A percentile compares a stretch with the other conserved stretches of the same genome.
These are phyloP conservation scores for Fusarium neocosmosporiellum DNA, from an alignment of 2,329 filamentous ascomycete genomes.

Conservation along the genomic window DNA sequence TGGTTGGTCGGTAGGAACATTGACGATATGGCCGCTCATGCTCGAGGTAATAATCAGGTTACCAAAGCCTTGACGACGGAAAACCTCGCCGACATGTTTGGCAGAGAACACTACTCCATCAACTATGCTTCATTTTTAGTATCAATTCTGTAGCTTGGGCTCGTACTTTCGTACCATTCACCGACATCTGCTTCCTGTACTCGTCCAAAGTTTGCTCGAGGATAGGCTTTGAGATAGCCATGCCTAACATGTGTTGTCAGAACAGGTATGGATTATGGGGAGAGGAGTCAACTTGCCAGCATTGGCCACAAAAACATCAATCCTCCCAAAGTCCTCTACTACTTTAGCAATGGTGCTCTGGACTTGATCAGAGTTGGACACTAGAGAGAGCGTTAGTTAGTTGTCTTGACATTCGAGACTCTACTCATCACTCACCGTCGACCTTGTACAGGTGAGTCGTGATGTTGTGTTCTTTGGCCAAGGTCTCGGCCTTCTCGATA, in stretches of 20 bases:
- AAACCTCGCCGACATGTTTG: conserved; percentile 56
- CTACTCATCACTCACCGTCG: conserved; percentile 42
- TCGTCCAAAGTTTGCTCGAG: conserved; percentile 63
- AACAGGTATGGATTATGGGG: background rate
- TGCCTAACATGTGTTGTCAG: background rate
- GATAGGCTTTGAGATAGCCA: conserved; percentile 62
- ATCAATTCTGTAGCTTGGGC: fast-evolving
- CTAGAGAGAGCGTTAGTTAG: conserved; percentile 28
- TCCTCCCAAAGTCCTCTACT: conserved; percentile 28
- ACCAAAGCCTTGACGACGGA: conserved; percentile 54
- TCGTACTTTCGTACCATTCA: conserved; percentile 57
- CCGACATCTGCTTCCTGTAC: conserved; percentile 61
- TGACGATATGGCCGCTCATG: conserved; percentile 61
- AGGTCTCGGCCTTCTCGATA: conserved; percentile 46
- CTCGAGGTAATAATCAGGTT: conserved; percentile 62
- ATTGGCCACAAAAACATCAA: conserved; percentile 36
- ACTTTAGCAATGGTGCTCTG: conserved; percentile 23
- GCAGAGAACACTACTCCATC: conserved; percentile 59
- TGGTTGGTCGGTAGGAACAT: conserved; percentile 62
- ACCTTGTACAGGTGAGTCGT: conserved; percentile 56
- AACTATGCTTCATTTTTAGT: conserved; percentile 45
- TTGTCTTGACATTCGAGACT: background rate
- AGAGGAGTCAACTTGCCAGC: conserved; percentile 40
- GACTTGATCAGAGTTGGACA: conserved; percentile 51
- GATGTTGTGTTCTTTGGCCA: conserved; percentile 48